Evolutionary conservation across 192 early-diverging fungal genomes (phyloP).

Genomic region (Rhizoclosmatium globosum): DNA sequence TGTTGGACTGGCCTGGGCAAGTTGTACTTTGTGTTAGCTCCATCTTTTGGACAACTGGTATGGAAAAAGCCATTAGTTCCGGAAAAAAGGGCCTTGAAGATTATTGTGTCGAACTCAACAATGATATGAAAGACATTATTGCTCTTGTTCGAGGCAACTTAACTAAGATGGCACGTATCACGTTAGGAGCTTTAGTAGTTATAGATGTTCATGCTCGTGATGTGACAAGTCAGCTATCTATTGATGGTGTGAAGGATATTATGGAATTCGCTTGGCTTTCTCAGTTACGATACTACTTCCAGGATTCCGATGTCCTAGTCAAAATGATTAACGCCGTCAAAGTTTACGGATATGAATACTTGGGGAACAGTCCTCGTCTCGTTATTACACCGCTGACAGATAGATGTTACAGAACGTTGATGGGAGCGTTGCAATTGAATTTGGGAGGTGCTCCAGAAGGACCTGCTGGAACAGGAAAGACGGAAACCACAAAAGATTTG

Average conservation of each 20-base stretch:
- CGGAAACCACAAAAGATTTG: conserved; percentile 72
- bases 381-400: conserved; percentile 72
- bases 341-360: conserved; percentile 63
- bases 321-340: conserved; percentile 71
- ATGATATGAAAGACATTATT: conserved; percentile 65
- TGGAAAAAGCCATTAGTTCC: conserved; percentile 57
- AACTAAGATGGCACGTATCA: conserved; percentile 65
- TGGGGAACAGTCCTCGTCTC: conserved; percentile 60
- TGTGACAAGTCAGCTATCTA: conserved; percentile 55
- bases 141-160: conserved; percentile 66
- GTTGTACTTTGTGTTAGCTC: conserved; percentile 67
- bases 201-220: conserved; percentile 74
- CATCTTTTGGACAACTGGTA: conserved; percentile 68
- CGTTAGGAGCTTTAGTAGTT: conserved; percentile 69
- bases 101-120: conserved; percentile 54
- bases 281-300: conserved; percentile 71
- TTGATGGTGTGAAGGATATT: conserved; percentile 56
- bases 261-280: conserved; percentile 69
- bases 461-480: conserved; percentile 68
- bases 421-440: conserved; percentile 71
- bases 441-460: conserved; percentile 73
- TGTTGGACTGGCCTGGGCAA: conserved; percentile 73
- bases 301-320: conserved; percentile 65
- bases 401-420: conserved; percentile 67
- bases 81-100: conserved; percentile 64